phyloP scores from a whole-genome alignment of 2,329 filamentous ascomycete genomes.

The Colletotrichum orbiculare region DNA sequence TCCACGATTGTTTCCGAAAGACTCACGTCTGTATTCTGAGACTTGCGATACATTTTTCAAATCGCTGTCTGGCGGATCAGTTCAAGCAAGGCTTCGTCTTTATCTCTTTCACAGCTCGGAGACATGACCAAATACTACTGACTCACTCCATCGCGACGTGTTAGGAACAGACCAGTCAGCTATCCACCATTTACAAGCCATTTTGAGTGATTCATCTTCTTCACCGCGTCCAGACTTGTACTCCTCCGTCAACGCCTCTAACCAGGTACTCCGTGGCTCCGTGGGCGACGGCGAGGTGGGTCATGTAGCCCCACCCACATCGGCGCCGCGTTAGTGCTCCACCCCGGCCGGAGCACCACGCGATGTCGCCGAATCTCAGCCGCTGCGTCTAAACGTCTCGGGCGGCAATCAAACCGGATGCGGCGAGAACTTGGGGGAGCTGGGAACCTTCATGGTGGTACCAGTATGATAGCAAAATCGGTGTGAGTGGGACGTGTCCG shows the following conservation, averaged over 20 bases:
- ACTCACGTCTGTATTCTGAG: too few species aligned
- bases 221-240: not conserved
- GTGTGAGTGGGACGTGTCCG: constrained; percentile 52
- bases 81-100: too few species aligned
- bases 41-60: too few species aligned
- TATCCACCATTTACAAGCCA: not conserved
- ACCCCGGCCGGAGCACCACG: constrained; percentile 52
- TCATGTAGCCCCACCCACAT: constrained; percentile 50
- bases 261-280: constrained; percentile 50
- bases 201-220: not conserved
- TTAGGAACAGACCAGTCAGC: too few species aligned
- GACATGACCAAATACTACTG: too few species aligned
- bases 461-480: constrained; percentile 55
- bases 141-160: too few species aligned
- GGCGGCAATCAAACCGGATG: constrained; percentile 54
- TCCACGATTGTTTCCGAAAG: too few species aligned
- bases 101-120: too few species aligned
- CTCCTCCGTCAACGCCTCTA: constrained; percentile 47
- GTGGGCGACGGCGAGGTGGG: constrained; percentile 49
- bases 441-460: constrained; percentile 56
- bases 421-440: constrained; percentile 39
- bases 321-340: constrained; percentile 57
- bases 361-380: constrained; percentile 52
- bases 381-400: constrained; percentile 48
- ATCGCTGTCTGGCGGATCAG: too few species aligned